Evolutionary conservation across 2,329 filamentous ascomycete species (phyloP), one percentile per base, ranked within the genome.

Genomic region (Penicillium italicum): DNA sequence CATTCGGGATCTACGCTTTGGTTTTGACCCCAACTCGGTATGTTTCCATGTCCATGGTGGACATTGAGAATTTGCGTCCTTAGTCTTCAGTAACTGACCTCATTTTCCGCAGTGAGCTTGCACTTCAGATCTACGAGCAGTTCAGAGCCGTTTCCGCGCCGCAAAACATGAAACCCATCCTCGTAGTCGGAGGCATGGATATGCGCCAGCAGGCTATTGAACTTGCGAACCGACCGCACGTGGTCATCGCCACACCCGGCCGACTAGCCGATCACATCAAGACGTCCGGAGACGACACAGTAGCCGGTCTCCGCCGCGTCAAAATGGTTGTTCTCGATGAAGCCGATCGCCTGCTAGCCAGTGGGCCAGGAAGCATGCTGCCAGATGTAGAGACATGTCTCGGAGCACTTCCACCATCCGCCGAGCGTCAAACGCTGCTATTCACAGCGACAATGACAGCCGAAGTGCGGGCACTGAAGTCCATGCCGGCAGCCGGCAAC

Each of bases 381-480:
- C 88, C 90, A 5, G 94, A 97, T 67, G 85, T 99, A 1, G 90
- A 95, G 70, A 90, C 91, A 58, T 97, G 92, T 68, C 80, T 99
- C 4, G 86, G 85, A 2, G 86, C 87, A 2, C 81, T 99, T 0
- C 94, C 94, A 0, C 85, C 89, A 0, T 83, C 90, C 5, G 76
- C 82, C 1, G 80, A 90, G 68, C 84, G 94, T n/a, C 92, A 99
- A 73, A 99, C 93, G 0, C 84, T 96, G 16, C 83, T 99, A 3
- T 99, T 99, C 77, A 99, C 94, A 9, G 94, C 94, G 16, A 99
- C 94, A 1, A 86, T 99, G 41, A 97, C 94, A 0, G 86, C 90
- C 3, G 93, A 97, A 77, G 91, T 99, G 4, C 85, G 90, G 47
- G 90, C 90, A 2, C 77, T 97, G 56, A 94, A 96, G 73, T 83